phyloP scores from a whole-genome alignment of 768 basidiomycete genomes.

The Coprinopsis cinerea region DNA sequence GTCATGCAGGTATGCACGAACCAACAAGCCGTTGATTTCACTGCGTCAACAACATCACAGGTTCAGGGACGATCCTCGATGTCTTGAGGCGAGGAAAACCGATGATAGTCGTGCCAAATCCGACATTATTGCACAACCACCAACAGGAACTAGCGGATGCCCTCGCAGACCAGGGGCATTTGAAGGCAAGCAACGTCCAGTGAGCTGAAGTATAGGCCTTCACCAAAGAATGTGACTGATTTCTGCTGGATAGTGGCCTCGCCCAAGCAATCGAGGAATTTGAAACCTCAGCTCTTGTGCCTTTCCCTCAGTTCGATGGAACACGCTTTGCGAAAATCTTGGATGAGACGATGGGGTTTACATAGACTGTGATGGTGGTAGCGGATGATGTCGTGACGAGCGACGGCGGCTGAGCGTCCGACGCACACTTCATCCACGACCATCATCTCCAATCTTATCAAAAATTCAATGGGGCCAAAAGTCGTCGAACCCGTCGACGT shows the following conservation, averaged over 20 bases:
- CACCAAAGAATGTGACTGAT: neutral
- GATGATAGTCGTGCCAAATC: slow-evolving; percentile 86
- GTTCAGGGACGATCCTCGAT: slow-evolving; percentile 92
- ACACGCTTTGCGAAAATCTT: slow-evolving; percentile 60
- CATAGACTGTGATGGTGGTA: slow-evolving; percentile 20
- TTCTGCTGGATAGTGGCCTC: slow-evolving; percentile 44
- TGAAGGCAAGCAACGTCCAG: slow-evolving; percentile 52
- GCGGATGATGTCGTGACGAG: slow-evolving; percentile 2
- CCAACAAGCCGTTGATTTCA: neutral
- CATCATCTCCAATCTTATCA: slow-evolving; percentile 8
- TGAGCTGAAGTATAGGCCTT: slow-evolving; percentile 31
- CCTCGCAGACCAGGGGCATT: slow-evolving; percentile 51
- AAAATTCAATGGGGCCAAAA: slow-evolving; percentile 22
- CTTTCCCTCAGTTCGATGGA: slow-evolving; percentile 67
- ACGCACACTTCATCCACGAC: slow-evolving; percentile 7
- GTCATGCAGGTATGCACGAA: slow-evolving; percentile 79
- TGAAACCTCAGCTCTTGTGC: slow-evolving; percentile 36
- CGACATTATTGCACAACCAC: slow-evolving; percentile 86
- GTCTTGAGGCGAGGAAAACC: slow-evolving; percentile 69
- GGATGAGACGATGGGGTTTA: slow-evolving; percentile 78
- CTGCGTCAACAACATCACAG: slow-evolving; percentile 32
- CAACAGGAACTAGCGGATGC: slow-evolving; percentile 82
- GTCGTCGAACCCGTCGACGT: slow-evolving; percentile 36
- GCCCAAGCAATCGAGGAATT: slow-evolving; percentile 47
- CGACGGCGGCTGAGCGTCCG: neutral